Evolutionary conservation across 2,329 filamentous ascomycete genomes (phyloP), one percentile per base, ranked within the genome.

Genomic region (Aspergillus luchuensis): DNA sequence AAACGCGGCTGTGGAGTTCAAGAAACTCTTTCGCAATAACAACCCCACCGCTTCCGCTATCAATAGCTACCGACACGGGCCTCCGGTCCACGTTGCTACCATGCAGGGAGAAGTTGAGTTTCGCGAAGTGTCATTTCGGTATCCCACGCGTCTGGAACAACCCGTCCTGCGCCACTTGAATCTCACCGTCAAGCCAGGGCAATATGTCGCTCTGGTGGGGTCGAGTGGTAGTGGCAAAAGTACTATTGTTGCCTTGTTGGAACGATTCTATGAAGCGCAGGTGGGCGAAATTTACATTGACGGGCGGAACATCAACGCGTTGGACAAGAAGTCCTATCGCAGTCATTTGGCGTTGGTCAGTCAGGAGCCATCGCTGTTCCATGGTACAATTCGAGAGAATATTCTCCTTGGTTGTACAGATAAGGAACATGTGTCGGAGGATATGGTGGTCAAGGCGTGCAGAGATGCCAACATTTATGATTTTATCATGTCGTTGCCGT

Each of bases 321-420:
- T 90, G 49, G 83, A 87, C 59, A 78, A 88, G 0, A 80, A 80
- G 62, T 75, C 81, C 11, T 91, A 91, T 70, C 84, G 89, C 17
- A 80, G 82, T 61, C 76, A 84, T 38, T 77, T 91, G 8, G 89
- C 88, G 0, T 81, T 92, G 0, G 89, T 92, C 0, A 84, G 87
- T 1, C 89, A 92, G 72, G 89, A 92, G 71, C 82, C 89, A 3
- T 86, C 86, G 0, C 80, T 92, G 0, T 91, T 89, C 68, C 84
- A 87, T 71, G 87, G 86, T 66, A 86, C 85, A 0, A 80, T 91
- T 15, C 81, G 84, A 19, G 88, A 91, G 61, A 91, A 90, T 66
- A 85, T 91, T 36, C 73, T 88, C 2, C 78, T 90, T 0, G 88
- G 87, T 1, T 47, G 48, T 68, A 69, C 74, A 21, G 69, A 72